These are phyloP conservation scores for Choiromyces venosus DNA, from an alignment of 495 filamentous ascomycete species.

Conservation along the genomic window DNA sequence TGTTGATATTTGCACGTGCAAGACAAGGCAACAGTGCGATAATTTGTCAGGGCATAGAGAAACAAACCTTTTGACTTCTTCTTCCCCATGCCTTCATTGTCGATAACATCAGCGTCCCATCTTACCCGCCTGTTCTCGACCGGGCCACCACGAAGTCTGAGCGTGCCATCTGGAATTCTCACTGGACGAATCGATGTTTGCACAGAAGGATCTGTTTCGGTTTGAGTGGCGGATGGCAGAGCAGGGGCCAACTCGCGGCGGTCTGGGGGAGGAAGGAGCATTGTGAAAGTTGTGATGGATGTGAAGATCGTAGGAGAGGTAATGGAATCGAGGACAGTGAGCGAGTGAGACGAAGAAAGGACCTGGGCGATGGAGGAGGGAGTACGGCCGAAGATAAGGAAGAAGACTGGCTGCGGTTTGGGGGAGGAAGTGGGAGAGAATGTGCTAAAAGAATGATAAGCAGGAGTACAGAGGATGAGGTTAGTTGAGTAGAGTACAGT, in stretches of 20 bases:
- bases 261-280: conserved; percentile 40
- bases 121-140: conserved; percentile 55
- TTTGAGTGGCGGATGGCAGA: conserved; percentile 32
- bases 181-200: conserved; percentile 33
- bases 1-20: background rate
- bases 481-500: conserved; percentile 8
- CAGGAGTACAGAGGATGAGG: conserved; percentile 16
- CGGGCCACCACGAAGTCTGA: conserved; percentile 37
- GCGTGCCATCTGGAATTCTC: conserved; percentile 37
- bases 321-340: conserved; percentile 23
- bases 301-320: conserved; percentile 24
- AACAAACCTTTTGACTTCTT: conserved; percentile 84
- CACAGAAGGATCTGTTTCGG: conserved; percentile 28
- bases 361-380: conserved; percentile 23
- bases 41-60: background rate
- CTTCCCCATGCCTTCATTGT: conserved; percentile 92
- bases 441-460: conserved; percentile 23
- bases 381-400: conserved; percentile 31
- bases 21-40: background rate
- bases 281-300: conserved; percentile 18
- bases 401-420: conserved; percentile 29
- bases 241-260: conserved; percentile 31
- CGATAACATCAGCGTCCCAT: conserved; percentile 90
- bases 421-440: conserved; percentile 11
- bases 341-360: conserved; percentile 23